phyloP scores from a whole-genome alignment of 306 rosid species.

The Vigna unguiculata region DNA sequence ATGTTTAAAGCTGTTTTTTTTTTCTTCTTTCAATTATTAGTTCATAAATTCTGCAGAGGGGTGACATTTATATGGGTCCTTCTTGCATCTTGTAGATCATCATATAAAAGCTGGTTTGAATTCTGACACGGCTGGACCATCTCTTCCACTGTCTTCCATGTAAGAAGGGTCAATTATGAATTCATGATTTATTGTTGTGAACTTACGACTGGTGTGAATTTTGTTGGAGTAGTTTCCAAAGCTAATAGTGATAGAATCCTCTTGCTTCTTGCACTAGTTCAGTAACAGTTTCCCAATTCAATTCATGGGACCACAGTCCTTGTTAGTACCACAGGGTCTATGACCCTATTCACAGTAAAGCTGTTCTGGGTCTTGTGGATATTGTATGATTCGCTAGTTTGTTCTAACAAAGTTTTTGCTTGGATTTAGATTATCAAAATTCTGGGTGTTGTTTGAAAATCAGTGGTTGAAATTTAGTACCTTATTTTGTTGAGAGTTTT shows the following conservation, averaged over 20 bases:
- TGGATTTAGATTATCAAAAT: neutral
- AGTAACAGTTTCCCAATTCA: constrained; percentile 8
- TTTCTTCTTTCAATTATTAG: neutral
- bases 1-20: neutral
- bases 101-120: constrained; percentile 69
- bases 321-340: constrained; percentile 14
- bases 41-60: constrained; percentile 28
- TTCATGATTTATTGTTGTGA: constrained; percentile 30
- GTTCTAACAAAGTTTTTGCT: neutral
- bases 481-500: neutral
- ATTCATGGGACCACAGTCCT: constrained; percentile 29
- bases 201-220: no score
- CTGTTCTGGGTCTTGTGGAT: neutral
- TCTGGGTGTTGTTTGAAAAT: constrained; percentile 10
- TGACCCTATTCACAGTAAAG: neutral
- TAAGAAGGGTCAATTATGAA: constrained; percentile 46
- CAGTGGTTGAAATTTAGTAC: constrained; percentile 14
- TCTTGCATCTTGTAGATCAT: constrained; percentile 53
- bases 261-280: neutral
- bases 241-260: constrained; percentile 19
- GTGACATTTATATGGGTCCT: constrained; percentile 27
- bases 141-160: constrained; percentile 66
- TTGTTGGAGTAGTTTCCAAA: constrained; percentile 22
- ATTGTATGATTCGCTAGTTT: neutral
- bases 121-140: constrained; percentile 64